Evolutionary conservation across 164 flowering plant species (phyloP).

Genomic region (Saururus chinensis): DNA sequence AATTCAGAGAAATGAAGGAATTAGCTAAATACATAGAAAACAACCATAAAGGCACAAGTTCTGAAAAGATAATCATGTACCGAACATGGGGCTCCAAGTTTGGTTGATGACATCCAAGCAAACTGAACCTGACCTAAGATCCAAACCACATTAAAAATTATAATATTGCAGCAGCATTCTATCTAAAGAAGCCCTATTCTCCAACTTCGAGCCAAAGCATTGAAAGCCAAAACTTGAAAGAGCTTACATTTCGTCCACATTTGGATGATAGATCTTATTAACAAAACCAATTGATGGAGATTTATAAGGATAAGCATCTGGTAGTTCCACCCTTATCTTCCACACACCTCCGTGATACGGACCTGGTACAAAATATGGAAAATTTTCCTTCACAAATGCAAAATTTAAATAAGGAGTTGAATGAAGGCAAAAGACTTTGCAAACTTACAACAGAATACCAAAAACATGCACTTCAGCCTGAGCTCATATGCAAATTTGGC

Average conservation of each 20-base stretch:
- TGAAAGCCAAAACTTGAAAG: not conserved
- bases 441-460: too few relatives aligned
- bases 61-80: conserved; percentile 21
- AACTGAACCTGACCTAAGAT: conserved; percentile 94
- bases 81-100: conserved; percentile 99
- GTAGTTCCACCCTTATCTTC: conserved; percentile 88
- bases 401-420: not conserved
- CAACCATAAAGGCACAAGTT: not conserved
- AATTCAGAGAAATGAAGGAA: conserved; percentile 6
- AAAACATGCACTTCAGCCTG: too few relatives aligned
- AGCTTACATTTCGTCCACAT: conserved; percentile 93
- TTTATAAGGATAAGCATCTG: conserved; percentile 97
- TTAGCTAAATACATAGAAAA: not conserved
- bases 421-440: too few relatives aligned
- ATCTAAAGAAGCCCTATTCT: not conserved
- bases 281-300: conserved; percentile 98
- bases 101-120: conserved; percentile 96
- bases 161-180: not conserved
- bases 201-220: not conserved
- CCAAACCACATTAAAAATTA: not conserved
- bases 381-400: not conserved
- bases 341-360: conserved; percentile 89
- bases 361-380: conserved; percentile 50
- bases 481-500: too few relatives aligned
- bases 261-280: conserved; percentile 93